Base-by-base conservation (phyloP, 1,284 basidiomycete species). In the Thecaphora frezii region DNA sequence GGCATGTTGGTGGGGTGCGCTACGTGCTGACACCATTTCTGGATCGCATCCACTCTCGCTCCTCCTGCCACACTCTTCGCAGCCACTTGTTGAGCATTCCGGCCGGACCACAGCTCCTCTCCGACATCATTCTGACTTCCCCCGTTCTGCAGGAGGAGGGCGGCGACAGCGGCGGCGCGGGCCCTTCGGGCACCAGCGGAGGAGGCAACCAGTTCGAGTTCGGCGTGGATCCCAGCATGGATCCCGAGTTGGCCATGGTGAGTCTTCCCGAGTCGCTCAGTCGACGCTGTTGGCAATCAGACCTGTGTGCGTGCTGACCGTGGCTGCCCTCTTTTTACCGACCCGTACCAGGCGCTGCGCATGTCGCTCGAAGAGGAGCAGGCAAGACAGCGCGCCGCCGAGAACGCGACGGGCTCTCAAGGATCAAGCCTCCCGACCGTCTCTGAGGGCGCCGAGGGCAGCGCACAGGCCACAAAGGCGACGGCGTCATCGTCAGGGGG, bases 281-380 rank as follows among this genome's bases (percentile, higher is more conserved):
- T 38, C 16, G 37, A 30, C n/a, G n/a, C n/a, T n/a, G n/a, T n/a
- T n/a, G n/a, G n/a, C n/a, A n/a, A n/a, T n/a, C n/a, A n/a, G n/a
- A n/a, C n/a, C n/a, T n/a, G n/a, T n/a, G n/a, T n/a, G n/a, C n/a
- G n/a, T n/a, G n/a, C n/a, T n/a, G n/a, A n/a, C n/a, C n/a, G n/a
- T n/a, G n/a, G n/a, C n/a, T n/a, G n/a, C n/a, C n/a, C n/a, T n/a
- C n/a, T n/a, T n/a, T n/a, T n/a, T n/a, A n/a, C n/a, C n/a, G 16
- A 36, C 33, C 33, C 5, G 33, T 36, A 30, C 25, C 54, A 96
- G 92, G 94, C 93, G 13, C 84, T 98, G 41, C 89, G 94, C 38
- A 91, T 98, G 88, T 97, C 93, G 0, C 87, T 98, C 84, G 91
- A 97, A 81, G 94, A 98, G 81, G 94, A 93, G 59, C 88, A 90